These are phyloP conservation scores for Cryptosporidium meleagridis DNA, from an alignment of 169 alveolate genomes.

Conservation along the genomic window DNA sequence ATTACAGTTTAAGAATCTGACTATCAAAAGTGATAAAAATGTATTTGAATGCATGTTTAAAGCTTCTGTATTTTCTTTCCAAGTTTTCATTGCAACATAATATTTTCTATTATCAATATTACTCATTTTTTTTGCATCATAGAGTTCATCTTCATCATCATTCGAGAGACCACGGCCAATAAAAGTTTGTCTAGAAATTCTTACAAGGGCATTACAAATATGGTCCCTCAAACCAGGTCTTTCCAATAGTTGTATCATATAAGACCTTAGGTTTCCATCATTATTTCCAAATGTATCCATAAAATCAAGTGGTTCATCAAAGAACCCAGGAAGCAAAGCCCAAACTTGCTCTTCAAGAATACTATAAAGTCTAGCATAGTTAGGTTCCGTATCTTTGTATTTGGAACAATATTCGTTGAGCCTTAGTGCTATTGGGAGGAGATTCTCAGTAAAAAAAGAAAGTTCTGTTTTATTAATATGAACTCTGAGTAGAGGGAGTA, in stretches of 20 bases:
- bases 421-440: conserved; percentile 57
- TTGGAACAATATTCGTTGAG: conserved; percentile 4
- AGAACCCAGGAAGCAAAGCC: conserved; percentile 69
- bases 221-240: conserved; percentile 26
- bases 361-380: conserved; percentile 34
- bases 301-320: conserved; percentile 56
- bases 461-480: conserved; percentile 52
- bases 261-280: not conserved
- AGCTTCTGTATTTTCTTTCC: conserved; percentile 23
- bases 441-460: conserved; percentile 10
- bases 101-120: conserved; percentile 49
- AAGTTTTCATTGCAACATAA: conserved; percentile 7
- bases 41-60: conserved; percentile 4
- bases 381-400: conserved; percentile 18
- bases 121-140: conserved; percentile 48
- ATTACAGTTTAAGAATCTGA: conserved; percentile 35
- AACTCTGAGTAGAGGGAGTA: conserved; percentile 62
- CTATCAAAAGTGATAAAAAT: conserved; percentile 32
- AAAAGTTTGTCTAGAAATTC: conserved; percentile 60
- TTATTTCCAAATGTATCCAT: not conserved
- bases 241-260: conserved; percentile 46
- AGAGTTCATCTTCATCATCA: not conserved
- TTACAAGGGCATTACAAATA: conserved; percentile 48
- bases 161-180: conserved; percentile 16
- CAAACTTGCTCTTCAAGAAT: conserved; percentile 70